Evolutionary conservation across 805 yeast genomes (phyloP).

Genomic region (Pichia phayaonensis): DNA sequence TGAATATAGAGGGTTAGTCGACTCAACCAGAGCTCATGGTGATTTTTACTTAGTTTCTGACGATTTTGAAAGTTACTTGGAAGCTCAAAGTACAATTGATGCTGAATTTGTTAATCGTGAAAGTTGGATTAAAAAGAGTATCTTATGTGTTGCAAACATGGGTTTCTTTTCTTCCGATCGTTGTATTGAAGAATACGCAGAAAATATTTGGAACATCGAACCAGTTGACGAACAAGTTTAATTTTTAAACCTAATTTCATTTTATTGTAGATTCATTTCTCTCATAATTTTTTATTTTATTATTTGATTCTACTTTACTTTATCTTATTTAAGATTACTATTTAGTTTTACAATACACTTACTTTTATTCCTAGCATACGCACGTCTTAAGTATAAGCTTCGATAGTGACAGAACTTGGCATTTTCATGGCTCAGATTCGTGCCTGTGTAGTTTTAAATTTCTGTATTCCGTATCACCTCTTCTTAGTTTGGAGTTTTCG

Average conservation of each 20-base stretch:
- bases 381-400: not conserved
- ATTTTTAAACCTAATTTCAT: not conserved
- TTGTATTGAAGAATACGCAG: slow-evolving; percentile 88
- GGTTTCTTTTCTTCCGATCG: slow-evolving; percentile 91
- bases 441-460: too few species aligned
- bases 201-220: slow-evolving; percentile 86
- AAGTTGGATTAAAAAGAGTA: slow-evolving; percentile 71
- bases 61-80: slow-evolving; percentile 81
- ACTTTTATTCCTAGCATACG: not conserved
- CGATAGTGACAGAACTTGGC: too few species aligned
- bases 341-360: not conserved
- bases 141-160: slow-evolving; percentile 79
- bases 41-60: slow-evolving; percentile 84
- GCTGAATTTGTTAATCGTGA: slow-evolving; percentile 54
- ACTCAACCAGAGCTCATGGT: slow-evolving; percentile 63
- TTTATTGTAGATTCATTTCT: not conserved
- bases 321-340: not conserved
- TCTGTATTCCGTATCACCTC: too few species aligned
- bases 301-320: not conserved
- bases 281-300: not conserved
- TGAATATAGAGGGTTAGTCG: slow-evolving; percentile 62
- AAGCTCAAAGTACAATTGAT: slow-evolving; percentile 74
- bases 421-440: too few species aligned
- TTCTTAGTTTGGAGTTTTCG: too few species aligned
- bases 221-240: slow-evolving; percentile 34